phyloP scores from a whole-genome alignment of 805 yeast species.

The Kodamaea restingae region DNA sequence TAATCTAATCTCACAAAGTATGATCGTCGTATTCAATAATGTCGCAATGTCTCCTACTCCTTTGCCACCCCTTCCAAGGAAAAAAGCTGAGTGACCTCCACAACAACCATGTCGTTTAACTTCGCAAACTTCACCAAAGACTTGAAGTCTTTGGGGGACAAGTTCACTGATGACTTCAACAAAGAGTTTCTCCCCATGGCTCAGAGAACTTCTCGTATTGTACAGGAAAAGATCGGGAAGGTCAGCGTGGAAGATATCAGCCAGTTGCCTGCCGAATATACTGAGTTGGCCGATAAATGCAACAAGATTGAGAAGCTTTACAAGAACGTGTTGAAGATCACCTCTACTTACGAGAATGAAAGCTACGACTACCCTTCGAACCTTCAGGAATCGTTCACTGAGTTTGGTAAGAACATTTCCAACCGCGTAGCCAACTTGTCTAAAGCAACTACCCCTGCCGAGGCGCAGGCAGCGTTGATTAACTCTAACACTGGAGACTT shows the following conservation, averaged over 20 bases:
- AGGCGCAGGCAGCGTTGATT: slow-evolving; percentile 70
- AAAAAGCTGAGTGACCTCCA: slow-evolving; percentile 1
- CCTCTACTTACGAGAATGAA: slow-evolving; percentile 62
- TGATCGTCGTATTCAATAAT: neutral
- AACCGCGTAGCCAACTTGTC: slow-evolving; percentile 63
- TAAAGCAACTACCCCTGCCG: slow-evolving; percentile 71
- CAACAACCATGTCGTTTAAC: slow-evolving; percentile 36
- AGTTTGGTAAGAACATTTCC: slow-evolving; percentile 62
- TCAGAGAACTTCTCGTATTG: slow-evolving; percentile 71
- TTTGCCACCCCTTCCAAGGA: slow-evolving; percentile 5
- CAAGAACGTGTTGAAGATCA: slow-evolving; percentile 40
- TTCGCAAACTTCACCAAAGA: slow-evolving; percentile 40
- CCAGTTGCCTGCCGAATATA: slow-evolving; percentile 78
- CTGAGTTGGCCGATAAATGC: slow-evolving; percentile 40
- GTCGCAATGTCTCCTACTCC: slow-evolving; percentile 4
- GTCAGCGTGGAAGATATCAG: slow-evolving; percentile 62
- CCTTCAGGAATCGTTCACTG: slow-evolving; percentile 69
- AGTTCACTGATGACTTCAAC: slow-evolving; percentile 52
- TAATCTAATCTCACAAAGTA: too few relatives aligned
- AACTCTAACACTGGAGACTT: slow-evolving; percentile 40
- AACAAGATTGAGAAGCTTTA: slow-evolving; percentile 40
- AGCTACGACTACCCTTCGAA: slow-evolving; percentile 81
- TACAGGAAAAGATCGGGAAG: slow-evolving; percentile 76
- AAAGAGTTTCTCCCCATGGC: slow-evolving; percentile 58
- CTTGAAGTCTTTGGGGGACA: slow-evolving; percentile 37